Conservation (phyloP, 2,329 filamentous ascomycete species). For the Penicillium sp. region DNA sequence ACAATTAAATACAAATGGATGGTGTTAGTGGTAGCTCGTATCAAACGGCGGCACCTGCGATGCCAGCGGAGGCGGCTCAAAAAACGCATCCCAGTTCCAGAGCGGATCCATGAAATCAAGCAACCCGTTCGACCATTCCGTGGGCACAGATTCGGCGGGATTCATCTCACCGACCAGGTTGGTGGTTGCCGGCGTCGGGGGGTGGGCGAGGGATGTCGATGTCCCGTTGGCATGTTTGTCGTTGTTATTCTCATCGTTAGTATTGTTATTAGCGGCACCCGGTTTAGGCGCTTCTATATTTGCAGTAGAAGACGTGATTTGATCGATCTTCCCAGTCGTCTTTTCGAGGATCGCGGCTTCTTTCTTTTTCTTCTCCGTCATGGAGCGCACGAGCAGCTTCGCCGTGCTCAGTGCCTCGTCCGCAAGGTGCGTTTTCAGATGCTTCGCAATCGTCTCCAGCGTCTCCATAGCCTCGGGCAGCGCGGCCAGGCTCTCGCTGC, state of each 20-base stretch:
- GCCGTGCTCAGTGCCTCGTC: constrained; percentile 31
- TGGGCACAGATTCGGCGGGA: not conserved
- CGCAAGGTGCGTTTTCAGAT: constrained; percentile 27
- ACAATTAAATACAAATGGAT: not conserved
- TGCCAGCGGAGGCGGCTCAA: constrained; percentile 5
- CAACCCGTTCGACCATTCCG: not conserved
- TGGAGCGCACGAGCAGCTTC: constrained; percentile 21
- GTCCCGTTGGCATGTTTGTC: not conserved
- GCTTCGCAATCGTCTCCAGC: constrained; percentile 34
- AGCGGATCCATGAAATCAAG: constrained; percentile 12
- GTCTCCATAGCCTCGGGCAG: constrained; percentile 36
- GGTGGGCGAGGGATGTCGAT: not conserved
- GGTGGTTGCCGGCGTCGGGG: not conserved
- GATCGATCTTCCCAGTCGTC: not conserved
- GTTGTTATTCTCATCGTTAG: not conserved
- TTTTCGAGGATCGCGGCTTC: constrained; percentile 21
- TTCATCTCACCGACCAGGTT: not conserved
- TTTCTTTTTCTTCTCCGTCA: constrained; percentile 22
- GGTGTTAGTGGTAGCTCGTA: not conserved
- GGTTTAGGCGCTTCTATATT: not conserved
- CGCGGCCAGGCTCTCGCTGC: constrained; percentile 30
- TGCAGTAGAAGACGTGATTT: not conserved
- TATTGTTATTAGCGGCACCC: not conserved
- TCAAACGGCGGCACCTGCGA: not conserved
- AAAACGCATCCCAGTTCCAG: constrained; percentile 15